A percentile compares a stretch with the other conserved stretches of the same genome.
Evolutionary conservation across 306 rosid species (phyloP).

Genomic region (Myrica gale): DNA sequence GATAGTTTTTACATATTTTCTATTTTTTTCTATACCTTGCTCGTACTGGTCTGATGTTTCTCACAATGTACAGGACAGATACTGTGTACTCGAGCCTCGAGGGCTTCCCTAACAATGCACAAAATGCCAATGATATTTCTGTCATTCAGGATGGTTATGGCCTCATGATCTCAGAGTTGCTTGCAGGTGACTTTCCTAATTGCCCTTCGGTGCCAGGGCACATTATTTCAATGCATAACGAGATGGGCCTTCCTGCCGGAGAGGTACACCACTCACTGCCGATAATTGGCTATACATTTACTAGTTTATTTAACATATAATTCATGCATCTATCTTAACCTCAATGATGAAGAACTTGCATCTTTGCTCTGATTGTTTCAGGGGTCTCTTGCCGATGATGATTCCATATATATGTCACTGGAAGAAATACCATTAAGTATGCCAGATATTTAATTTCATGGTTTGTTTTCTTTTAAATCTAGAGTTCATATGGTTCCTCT

Average conservation of each 20-base stretch:
- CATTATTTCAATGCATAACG: slow-evolving; percentile 64
- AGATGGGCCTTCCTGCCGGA: slow-evolving; percentile 68
- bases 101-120: slow-evolving; percentile 60
- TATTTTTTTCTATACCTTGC: slow-evolving; percentile 25
- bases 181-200: slow-evolving; percentile 70
- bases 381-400: slow-evolving; percentile 87
- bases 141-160: slow-evolving; percentile 94
- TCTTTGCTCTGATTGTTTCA: slow-evolving; percentile 49
- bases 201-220: slow-evolving; percentile 75
- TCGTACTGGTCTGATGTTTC: slow-evolving; percentile 30
- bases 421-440: slow-evolving; percentile 95
- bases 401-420: slow-evolving; percentile 92
- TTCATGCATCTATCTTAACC: slow-evolving; percentile 5
- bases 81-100: slow-evolving; percentile 64
- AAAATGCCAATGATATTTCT: slow-evolving; percentile 58
- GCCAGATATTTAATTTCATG: slow-evolving; percentile 51
- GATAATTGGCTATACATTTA: slow-evolving; percentile 21
- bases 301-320: not conserved
- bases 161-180: slow-evolving; percentile 84
- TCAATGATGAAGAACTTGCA: slow-evolving; percentile 11
- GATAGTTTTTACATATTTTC: slow-evolving; percentile 24
- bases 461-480: slow-evolving; percentile 41
- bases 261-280: slow-evolving; percentile 52
- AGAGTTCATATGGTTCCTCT: slow-evolving; percentile 25
- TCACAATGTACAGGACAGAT: slow-evolving; percentile 62